Evolutionary conservation across 2,329 filamentous ascomycete genomes (phyloP).

Genomic region (Pestalotiopsis sp.): DNA sequence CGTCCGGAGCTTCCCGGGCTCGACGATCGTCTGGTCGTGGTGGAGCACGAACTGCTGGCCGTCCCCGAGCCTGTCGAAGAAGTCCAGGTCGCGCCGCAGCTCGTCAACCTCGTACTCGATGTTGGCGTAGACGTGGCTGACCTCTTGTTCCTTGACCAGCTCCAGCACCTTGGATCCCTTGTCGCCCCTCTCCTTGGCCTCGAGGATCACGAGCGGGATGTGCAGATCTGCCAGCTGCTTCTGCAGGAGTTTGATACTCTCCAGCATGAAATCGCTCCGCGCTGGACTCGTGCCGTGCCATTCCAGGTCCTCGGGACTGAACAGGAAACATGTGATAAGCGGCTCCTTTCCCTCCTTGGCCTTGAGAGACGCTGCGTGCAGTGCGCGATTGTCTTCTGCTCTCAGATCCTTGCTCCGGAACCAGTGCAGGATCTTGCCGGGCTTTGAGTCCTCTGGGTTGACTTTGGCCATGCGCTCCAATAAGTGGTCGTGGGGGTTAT

Average conservation of each 20-base stretch:
- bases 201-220: slow-evolving; percentile 25
- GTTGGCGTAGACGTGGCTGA: slow-evolving; percentile 27
- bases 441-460: background rate
- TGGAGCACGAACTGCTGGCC: slow-evolving; percentile 18
- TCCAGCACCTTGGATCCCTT: slow-evolving; percentile 20
- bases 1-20: slow-evolving; percentile 20
- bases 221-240: slow-evolving; percentile 21
- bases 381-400: slow-evolving; percentile 25
- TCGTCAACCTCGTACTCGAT: slow-evolving; percentile 30
- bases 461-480: slow-evolving; percentile 15
- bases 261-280: slow-evolving; percentile 26
- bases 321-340: slow-evolving; percentile 26
- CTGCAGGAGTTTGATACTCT: slow-evolving; percentile 22
- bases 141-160: slow-evolving; percentile 19
- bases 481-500: slow-evolving; percentile 22
- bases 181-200: slow-evolving; percentile 19
- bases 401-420: slow-evolving; percentile 29
- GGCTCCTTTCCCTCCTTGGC: slow-evolving; percentile 17
- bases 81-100: slow-evolving; percentile 25
- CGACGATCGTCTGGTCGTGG: slow-evolving; percentile 27
- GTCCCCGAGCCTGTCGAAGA: slow-evolving; percentile 19
- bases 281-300: slow-evolving; percentile 29
- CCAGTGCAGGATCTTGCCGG: slow-evolving; percentile 26
- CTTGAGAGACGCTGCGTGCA: slow-evolving; percentile 23
- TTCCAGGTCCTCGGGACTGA: slow-evolving; percentile 25